Base-by-base conservation (phyloP, 805 yeast genomes). In the Priceomyces melissophilus region DNA sequence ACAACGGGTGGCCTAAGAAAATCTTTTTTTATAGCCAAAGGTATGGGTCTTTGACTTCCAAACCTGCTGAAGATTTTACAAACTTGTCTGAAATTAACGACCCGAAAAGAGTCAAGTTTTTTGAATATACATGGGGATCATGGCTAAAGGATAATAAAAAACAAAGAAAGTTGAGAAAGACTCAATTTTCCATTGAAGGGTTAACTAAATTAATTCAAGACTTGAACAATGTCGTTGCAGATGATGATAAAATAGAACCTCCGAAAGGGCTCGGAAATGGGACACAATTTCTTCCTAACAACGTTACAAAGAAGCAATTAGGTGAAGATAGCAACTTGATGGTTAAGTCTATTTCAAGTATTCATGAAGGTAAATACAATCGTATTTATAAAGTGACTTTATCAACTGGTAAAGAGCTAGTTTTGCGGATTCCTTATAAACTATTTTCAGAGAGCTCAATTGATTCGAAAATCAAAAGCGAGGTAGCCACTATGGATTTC, bases 331-430 rank as follows among this genome's bases (percentile, higher is more conserved):
- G 71, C 2, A 66, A 66, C 17, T 35, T 79, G 26, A 61, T 70
- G 38, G 71, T 88, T 50, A 82, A 80, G 53, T 81, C 90, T 36
- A 79, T 91, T 58, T 78, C 87, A 44, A 84, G 95, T 40, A 75
- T 88, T 45, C 96, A 87, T 57, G 98, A 91, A 62, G 99, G 98
- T 40, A 88, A 87, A 65, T 96, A 88, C 59, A 91, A 91, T 67
- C 77, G 96, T 58, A 71, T 91, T 44, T 91, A 90, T 65, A 81
- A 84, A 58, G 67, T 89, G 30, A 77, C 78, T 14, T 69, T 89
- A 41, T 76, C 76, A 47, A 75, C 79, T 38, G 81, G 68, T 2
- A 82, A 78, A 50, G 67, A 76, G 8, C 81, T 84, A 49, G 77
- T 87, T 23, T 72, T 93, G 61, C 79, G 99, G 61, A 77, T 93